phyloP scores from a whole-genome alignment of 768 basidiomycete species.

The Collybiopsis luxurians region DNA sequence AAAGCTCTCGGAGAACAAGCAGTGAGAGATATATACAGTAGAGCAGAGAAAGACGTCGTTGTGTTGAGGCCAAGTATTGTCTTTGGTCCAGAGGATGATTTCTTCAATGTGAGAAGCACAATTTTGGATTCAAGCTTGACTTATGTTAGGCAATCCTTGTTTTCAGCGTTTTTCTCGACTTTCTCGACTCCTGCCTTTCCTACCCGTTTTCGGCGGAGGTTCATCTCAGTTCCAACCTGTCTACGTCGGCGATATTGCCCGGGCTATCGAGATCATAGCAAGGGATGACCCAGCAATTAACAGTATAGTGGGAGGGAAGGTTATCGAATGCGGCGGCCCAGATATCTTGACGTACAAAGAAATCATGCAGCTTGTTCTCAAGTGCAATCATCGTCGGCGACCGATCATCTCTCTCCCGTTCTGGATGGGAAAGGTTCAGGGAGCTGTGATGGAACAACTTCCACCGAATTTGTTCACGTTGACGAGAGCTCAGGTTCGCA shows the following conservation, averaged over 20 bases:
- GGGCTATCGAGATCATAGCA: constrained; percentile 55
- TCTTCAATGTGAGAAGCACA: constrained; percentile 57
- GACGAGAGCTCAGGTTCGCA: constrained; percentile 64
- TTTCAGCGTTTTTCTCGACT: constrained; percentile 60
- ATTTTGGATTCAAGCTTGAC: neutral
- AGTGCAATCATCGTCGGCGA: constrained; percentile 48
- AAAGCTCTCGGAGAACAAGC: constrained; percentile 63
- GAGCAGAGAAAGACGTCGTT: constrained; percentile 35
- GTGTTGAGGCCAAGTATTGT: constrained; percentile 71
- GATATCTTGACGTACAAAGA: constrained; percentile 60
- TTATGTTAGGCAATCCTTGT: neutral
- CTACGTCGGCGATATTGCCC: constrained; percentile 67
- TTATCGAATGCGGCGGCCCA: constrained; percentile 41
- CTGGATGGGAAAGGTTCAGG: constrained; percentile 62
- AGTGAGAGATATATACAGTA: constrained; percentile 41
- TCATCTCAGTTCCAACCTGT: constrained; percentile 67
- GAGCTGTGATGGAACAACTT: constrained; percentile 56
- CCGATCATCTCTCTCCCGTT: constrained; percentile 67
- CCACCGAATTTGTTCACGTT: constrained; percentile 67
- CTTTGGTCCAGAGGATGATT: constrained; percentile 74
- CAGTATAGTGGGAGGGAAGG: constrained; percentile 49
- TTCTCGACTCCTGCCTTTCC: constrained; percentile 58
- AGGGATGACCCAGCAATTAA: constrained; percentile 40
- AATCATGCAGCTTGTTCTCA: constrained; percentile 62
- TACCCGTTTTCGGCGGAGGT: constrained; percentile 80